Percentiles rank a stretch among this genome's conserved stretches.
Conservation (phyloP, 352 stramenopile genomes). For the Globisporangium rhizosaccharum region DNA sequence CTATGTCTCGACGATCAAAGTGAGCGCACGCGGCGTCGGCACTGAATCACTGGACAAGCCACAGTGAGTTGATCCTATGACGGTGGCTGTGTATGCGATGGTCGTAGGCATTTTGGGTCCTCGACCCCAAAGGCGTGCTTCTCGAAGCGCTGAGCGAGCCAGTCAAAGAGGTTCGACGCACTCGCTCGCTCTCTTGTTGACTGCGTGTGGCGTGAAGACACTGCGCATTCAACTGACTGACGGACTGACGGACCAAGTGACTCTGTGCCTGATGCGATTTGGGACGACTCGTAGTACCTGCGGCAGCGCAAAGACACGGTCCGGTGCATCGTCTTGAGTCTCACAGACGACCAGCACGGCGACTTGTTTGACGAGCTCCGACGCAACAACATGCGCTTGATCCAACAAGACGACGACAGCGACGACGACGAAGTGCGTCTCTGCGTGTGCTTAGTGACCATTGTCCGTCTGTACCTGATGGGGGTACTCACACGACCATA, state of each 20-base stretch:
- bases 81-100: neutral
- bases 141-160: constrained; percentile 75
- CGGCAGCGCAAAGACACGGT: constrained; percentile 93
- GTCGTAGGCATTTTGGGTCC: constrained; percentile 79
- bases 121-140: constrained; percentile 91
- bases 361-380: constrained; percentile 96
- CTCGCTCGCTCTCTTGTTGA: neutral
- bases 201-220: neutral
- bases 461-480: no score
- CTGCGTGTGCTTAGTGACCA: neutral
- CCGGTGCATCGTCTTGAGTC: constrained; percentile 93
- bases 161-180: constrained; percentile 50
- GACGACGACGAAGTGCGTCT: constrained; percentile 84
- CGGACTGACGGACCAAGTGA: neutral
- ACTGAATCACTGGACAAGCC: neutral
- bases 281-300: constrained; percentile 71
- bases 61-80: no score
- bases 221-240: neutral
- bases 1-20: constrained; percentile 97
- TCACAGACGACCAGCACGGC: constrained; percentile 87
- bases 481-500: no score
- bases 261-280: neutral
- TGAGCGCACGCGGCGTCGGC: constrained; percentile 3
- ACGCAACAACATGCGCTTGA: constrained; percentile 87
- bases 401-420: constrained; percentile 91